These are phyloP conservation scores for Hansenula anomala DNA, from an alignment of 1,139 yeast species.

Conservation along the genomic window DNA sequence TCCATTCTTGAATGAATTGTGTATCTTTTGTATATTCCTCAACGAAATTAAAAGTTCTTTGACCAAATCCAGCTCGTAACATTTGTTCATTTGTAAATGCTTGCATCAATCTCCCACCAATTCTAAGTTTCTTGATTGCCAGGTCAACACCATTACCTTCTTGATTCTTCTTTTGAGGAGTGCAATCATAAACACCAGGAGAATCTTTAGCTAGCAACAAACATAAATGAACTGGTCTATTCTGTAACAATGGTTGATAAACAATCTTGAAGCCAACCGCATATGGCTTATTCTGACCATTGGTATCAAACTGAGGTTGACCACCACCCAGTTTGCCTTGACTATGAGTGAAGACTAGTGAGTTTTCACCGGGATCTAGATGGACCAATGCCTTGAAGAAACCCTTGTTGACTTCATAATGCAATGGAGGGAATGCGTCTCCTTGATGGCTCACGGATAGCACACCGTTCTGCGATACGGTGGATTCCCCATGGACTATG, in stretches of 20 bases:
- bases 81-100: slow-evolving; percentile 93
- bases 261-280: slow-evolving; percentile 29
- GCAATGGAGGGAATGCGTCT: slow-evolving; percentile 62
- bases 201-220: slow-evolving; percentile 77
- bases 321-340: slow-evolving; percentile 20
- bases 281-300: slow-evolving; percentile 7
- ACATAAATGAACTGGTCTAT: slow-evolving; percentile 81
- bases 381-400: slow-evolving; percentile 74
- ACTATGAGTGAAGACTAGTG: slow-evolving; percentile 29
- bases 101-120: slow-evolving; percentile 88
- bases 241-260: slow-evolving; percentile 57
- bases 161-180: slow-evolving; percentile 37
- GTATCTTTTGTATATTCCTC: slow-evolving; percentile 61
- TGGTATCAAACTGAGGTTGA: slow-evolving; percentile 13
- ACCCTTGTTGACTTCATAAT: slow-evolving; percentile 64
- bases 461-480: slow-evolving; percentile 25
- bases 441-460: slow-evolving; percentile 40
- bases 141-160: slow-evolving; percentile 70
- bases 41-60: slow-evolving; percentile 70
- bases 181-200: slow-evolving; percentile 63
- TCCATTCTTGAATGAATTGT: slow-evolving; percentile 37
- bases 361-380: slow-evolving; percentile 61
- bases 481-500: slow-evolving; percentile 38
- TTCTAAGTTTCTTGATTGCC: slow-evolving; percentile 74
- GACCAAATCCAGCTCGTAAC: slow-evolving; percentile 74